Percentiles rank a stretch among this genome's conserved stretches.
Evolutionary conservation across 2,329 filamentous ascomycete genomes (phyloP).

Genomic region (Chaetomiaceae sp.): DNA sequence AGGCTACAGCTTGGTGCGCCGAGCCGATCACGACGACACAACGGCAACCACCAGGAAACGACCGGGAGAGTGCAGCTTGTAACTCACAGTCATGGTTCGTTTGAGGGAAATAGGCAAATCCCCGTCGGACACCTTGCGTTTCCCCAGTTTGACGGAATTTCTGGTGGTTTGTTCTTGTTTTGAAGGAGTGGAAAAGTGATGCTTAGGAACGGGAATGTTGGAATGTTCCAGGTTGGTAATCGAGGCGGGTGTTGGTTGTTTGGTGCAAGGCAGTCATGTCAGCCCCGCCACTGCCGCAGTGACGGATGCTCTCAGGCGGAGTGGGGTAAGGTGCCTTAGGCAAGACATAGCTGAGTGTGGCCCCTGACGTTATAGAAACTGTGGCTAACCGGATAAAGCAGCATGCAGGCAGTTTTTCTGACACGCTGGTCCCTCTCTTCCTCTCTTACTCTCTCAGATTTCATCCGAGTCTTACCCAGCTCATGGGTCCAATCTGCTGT

Average conservation of each 20-base stretch:
- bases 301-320: constrained; percentile 7
- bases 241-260: constrained; percentile 1
- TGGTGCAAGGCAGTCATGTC: constrained; percentile 8
- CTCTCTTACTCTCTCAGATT: too few relatives aligned
- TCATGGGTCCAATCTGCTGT: too few relatives aligned
- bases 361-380: neutral
- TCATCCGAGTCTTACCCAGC: too few relatives aligned
- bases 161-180: neutral
- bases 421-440: too few relatives aligned
- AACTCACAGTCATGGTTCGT: constrained; percentile 57
- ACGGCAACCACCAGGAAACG: too few relatives aligned
- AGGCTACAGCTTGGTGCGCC: neutral
- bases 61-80: constrained; percentile 20
- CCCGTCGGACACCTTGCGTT: constrained; percentile 62
- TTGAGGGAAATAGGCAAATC: constrained; percentile 53
- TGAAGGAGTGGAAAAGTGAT: neutral
- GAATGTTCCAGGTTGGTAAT: constrained; percentile 6
- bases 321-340: constrained; percentile 8
- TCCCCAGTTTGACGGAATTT: constrained; percentile 52
- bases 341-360: too few relatives aligned
- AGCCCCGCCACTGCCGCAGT: constrained; percentile 18
- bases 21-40: too few relatives aligned
- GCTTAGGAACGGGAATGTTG: too few relatives aligned
- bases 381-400: neutral
- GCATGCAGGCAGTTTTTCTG: too few relatives aligned